Evolutionary conservation across 2,329 filamentous ascomycete species (phyloP).

Genomic region (Fusarium pininemorale): DNA sequence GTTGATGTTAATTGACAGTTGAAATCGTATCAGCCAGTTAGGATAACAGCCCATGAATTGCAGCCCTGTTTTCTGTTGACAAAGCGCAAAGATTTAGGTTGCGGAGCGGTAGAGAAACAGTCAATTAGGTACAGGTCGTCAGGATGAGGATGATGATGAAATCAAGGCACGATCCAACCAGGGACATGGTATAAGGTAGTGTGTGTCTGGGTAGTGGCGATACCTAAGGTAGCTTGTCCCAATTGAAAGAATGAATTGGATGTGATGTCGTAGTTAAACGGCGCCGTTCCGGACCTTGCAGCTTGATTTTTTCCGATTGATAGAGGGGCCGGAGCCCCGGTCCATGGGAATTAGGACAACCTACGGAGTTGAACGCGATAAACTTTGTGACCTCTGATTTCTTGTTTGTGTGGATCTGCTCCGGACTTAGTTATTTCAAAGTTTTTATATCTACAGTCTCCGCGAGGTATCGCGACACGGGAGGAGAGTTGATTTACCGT

Average conservation of each 20-base stretch:
- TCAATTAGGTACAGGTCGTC: not conserved
- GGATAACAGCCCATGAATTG: conserved; percentile 17
- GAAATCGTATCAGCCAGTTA: conserved; percentile 16
- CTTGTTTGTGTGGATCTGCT: not conserved
- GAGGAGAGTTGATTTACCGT: not conserved
- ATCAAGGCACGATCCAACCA: not conserved
- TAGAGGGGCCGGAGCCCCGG: conserved; percentile 32
- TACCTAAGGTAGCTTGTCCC: not conserved
- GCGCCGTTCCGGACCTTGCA: conserved; percentile 16
- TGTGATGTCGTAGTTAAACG: conserved; percentile 25
- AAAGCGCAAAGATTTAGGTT: conserved; percentile 5
- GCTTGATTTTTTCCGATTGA: conserved; percentile 29
- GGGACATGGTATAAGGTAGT: not conserved
- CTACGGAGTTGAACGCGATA: not conserved
- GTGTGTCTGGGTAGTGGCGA: conserved; percentile 20
- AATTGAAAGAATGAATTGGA: conserved; percentile 15
- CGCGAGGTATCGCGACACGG: not conserved
- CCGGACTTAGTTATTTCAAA: not conserved
- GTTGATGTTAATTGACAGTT: conserved; percentile 12
- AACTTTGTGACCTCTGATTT: not conserved
- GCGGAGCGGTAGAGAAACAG: not conserved
- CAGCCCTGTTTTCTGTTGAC: conserved; percentile 22
- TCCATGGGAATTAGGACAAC: conserved; percentile 9
- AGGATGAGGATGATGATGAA: not conserved
- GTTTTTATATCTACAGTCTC: not conserved